Base-by-base conservation (phyloP, 2,329 filamentous ascomycete species). In the Helotiales sp. region DNA sequence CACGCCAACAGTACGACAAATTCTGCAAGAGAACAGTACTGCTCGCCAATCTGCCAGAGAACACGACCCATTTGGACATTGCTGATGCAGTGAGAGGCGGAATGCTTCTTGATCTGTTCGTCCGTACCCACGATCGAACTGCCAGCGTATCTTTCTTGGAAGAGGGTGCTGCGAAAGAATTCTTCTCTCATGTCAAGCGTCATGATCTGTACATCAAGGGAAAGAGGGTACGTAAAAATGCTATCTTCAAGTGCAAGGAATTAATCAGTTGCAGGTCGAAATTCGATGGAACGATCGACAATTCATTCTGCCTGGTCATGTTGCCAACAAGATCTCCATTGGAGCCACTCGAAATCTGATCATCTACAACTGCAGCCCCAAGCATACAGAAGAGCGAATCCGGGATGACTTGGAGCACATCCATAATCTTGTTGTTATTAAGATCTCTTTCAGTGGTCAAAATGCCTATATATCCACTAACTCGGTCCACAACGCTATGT, bases 341-440 rank as follows among this genome's bases (percentile, higher is more conserved):
- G 89, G 90, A 13, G 88, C 88, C 13, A 89, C 85, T 40, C 85
- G 91, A 59, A 95, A 93, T 66, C 72, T 96, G 34, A 75, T 93
- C 19, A 81, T 96, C 40, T 81, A 82, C 57, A 80, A 81, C 9
- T 83, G 82, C 63, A 77, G 77, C 64, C 75, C 75, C 53, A 80
- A 75, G 53, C 76, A 89, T 63, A 91, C 85, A 0, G 86, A 86
- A 63, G 74, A 82, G 7, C 73, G 75, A 15, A 84, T 96, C 62
- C 84, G 88, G 10, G 80, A 86, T 4, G 89, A 96, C 66, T 79
- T 95, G 34, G 87, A 92, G 24, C 91, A 96, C 70, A 93, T 96
- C 59, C 86, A 93, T 75, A 90, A 90, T 61, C 79, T 96, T 1
- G 77, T 87, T 22, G 81, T 96, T 10, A 78, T 95, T 66, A 81